Base-by-base conservation (phyloP, 768 basidiomycete species). In the Amanita muscaria region DNA sequence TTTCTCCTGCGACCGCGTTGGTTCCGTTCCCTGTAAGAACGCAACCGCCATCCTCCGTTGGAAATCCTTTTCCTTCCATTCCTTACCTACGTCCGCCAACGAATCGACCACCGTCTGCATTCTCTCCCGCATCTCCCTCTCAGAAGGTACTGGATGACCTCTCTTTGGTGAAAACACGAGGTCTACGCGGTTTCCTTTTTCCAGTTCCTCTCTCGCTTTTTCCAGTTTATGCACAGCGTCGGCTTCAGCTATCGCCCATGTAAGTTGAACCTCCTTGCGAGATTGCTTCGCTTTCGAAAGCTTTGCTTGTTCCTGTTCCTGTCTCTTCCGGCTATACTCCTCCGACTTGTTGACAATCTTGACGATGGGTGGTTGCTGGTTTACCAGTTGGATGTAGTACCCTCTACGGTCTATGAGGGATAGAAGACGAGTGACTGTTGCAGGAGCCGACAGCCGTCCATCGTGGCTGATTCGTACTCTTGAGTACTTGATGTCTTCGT, bases 191-290 rank as follows among this genome's bases (percentile, higher is more conserved):
- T 65, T 59, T 0, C 83, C 83, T 50, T 76, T 76, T 52, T 72
- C 73, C 44, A 91, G 60, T 30, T 81, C 73, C 41, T 70, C 64
- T 40, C 66, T 59, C 16, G 71, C 73, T 58, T 79, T 80, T 42
- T 64, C 66, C 25, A 89, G 47, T 59, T 87, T 89, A 59, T 82
- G 81, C 29, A 66, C 67, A 15, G 80, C 53, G 53, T 91, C 88
- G 5, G 69, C 74, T 23, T 58, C 50, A 5, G 64, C 75, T 10
- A 79, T 73, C 2, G 66, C 68, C 83, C 86, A 90, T 10, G 79
- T 77, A 36, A 90, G 55, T 61, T 84, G 81, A 4, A 87, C 65
- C 64, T 86, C 80, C 64, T 88, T 88, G 43, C 64, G 56, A 16
- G 58, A 47, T 47, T 67, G 58, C 41, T 63, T 57, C 35, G 60